phyloP scores from a whole-genome alignment of 768 basidiomycete species.

The Hericium rajendrae region DNA sequence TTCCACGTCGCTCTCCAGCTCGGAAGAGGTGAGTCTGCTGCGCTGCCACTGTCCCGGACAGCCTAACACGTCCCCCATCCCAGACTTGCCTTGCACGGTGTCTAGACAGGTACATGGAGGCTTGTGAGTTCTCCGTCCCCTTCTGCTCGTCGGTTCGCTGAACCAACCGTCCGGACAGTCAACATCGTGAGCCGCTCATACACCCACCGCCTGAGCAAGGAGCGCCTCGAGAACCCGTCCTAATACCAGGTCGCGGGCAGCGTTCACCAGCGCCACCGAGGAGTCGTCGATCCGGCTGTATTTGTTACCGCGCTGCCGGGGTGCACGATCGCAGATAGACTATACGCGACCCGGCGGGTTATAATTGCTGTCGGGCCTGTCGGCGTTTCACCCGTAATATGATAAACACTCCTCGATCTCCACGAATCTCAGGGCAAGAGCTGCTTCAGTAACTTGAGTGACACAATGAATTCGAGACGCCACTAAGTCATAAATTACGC shows the following conservation, averaged over 20 bases:
- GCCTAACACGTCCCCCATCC: not conserved
- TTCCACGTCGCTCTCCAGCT: slow-evolving; percentile 51
- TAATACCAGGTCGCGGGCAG: not conserved
- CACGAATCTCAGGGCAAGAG: too few relatives aligned
- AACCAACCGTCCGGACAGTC: slow-evolving; percentile 34
- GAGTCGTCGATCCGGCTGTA: too few relatives aligned
- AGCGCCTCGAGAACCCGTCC: slow-evolving; percentile 25
- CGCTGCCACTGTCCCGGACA: not conserved
- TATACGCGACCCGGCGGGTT: not conserved
- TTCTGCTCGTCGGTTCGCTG: not conserved
- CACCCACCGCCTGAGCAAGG: slow-evolving; percentile 44
- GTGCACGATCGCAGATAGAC: not conserved
- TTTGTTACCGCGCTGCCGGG: too few relatives aligned
- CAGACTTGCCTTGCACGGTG: slow-evolving; percentile 72
- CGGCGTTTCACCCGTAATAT: not conserved
- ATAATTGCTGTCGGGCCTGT: not conserved
- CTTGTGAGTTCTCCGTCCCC: slow-evolving; percentile 45
- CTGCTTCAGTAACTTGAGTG: too few relatives aligned
- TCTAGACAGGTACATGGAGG: slow-evolving; percentile 77
- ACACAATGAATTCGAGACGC: too few relatives aligned
- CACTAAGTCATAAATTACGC: too few relatives aligned
- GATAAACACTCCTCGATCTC: not conserved
- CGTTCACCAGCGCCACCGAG: too few relatives aligned
- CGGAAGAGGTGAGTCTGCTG: slow-evolving; percentile 51
- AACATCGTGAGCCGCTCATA: slow-evolving; percentile 71